Evolutionary conservation across 345 rosid species (phyloP), one percentile per base, ranked within the genome.

Genomic region (Reutealis trisperma): DNA sequence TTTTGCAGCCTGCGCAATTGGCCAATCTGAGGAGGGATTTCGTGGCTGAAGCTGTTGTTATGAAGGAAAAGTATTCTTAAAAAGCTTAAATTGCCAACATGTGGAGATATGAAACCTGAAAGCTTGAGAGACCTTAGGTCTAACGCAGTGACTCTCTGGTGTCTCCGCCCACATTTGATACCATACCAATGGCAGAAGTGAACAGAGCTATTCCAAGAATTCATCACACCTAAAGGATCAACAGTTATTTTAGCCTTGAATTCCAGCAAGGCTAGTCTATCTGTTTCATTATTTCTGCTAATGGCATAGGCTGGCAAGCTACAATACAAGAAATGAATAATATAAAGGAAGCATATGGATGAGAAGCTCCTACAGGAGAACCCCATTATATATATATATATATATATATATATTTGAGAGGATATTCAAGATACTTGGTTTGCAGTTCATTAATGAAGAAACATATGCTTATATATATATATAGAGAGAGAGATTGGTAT

Each of bases 11-110:
- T 30, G 19, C 27, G 47, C 47, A 77, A 63, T 8, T 14, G 66
- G 21, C 77, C 60, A 27, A 81, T 5, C 19, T 73, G 77, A 0
- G 21, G 4, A 8, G 84, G 80, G 49, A 81, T 81, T 9, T 74
- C 70, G 16, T 30, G 41, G 2, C 22, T 22, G 54, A 64, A 74
- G 70, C 51, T 63, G 47, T 74, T 74, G 62, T 74, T 64, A 5
- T 19, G 0, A 12, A 74, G 70, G 55, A 21, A 0, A 19, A 74
- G 9, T 12, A 4, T 8, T 16, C 47, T 74, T n/a, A 74, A 18
- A 24, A 74, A 74, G 62, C 70, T 63, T 11, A 74, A 4, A n/a
- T 74, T 74, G 3, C 77, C 62, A 11, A 74, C 16, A 13, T 74
- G 25, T 4, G 77, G 70, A 12, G 77, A 74, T 1, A 74, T 22